Conservation (phyloP, 164 flowering plant genomes). For the Houttuynia cordata region DNA sequence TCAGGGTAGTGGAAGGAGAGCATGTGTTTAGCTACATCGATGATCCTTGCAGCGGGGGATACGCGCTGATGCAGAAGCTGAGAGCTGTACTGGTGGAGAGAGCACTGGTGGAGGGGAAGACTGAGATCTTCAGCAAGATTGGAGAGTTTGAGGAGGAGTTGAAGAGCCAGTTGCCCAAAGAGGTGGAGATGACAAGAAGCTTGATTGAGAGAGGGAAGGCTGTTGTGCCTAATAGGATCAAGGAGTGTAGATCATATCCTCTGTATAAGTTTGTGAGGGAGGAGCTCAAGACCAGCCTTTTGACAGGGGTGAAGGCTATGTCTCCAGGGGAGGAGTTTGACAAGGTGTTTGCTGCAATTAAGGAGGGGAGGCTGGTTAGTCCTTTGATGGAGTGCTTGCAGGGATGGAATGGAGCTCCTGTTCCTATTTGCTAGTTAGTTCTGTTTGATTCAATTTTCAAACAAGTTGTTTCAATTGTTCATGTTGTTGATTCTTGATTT, state of each 20-base stretch:
- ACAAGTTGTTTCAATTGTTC: too few relatives aligned
- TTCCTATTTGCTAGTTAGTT: conserved; percentile 36
- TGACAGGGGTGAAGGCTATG: conserved; percentile 38
- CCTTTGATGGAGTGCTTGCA: conserved; percentile 39
- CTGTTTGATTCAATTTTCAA: too few relatives aligned
- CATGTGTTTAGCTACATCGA: conserved; percentile 40
- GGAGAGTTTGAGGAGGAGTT: conserved; percentile 45
- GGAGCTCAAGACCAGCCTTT: conserved; percentile 23
- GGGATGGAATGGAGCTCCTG: conserved; percentile 52
- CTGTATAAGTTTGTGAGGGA: conserved; percentile 48
- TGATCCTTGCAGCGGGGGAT: conserved; percentile 42
- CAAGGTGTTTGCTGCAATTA: conserved; percentile 39
- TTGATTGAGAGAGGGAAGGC: conserved; percentile 23
- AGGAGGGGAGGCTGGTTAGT: conserved; percentile 41
- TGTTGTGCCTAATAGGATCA: conserved; percentile 29
- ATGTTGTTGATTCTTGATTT: too few relatives aligned
- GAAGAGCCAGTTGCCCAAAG: conserved; percentile 41
- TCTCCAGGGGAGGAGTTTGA: conserved; percentile 55
- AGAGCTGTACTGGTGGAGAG: conserved; percentile 45
- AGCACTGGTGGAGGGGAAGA: conserved; percentile 29
- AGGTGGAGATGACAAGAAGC: conserved; percentile 25
- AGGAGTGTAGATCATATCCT: conserved; percentile 52
- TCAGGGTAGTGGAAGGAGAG: conserved; percentile 43
- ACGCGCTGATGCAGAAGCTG: conserved; percentile 49
- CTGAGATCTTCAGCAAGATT: conserved; percentile 43